Evolutionary conservation across 116 monocot genomes (phyloP).

Genomic region (Dioscorea cayenensis): DNA sequence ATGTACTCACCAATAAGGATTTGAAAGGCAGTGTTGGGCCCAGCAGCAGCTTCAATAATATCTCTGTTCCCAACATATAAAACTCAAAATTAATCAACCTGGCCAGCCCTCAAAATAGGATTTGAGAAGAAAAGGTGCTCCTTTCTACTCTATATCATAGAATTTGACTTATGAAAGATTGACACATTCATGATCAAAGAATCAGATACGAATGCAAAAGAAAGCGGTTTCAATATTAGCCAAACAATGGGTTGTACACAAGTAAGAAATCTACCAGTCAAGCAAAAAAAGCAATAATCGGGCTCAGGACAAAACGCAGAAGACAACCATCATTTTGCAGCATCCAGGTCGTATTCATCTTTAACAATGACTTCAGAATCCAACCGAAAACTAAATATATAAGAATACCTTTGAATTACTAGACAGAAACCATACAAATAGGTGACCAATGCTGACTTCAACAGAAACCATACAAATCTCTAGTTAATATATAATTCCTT

Average conservation of each 20-base stretch:
- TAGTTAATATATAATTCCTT: too few relatives aligned
- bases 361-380: too few relatives aligned
- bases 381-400: too few relatives aligned
- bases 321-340: too few relatives aligned
- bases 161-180: background rate
- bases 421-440: too few relatives aligned
- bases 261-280: too few relatives aligned
- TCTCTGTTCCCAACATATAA: slow-evolving; percentile 36
- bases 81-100: slow-evolving; percentile 14
- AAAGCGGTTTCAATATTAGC: background rate
- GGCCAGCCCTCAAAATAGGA: background rate
- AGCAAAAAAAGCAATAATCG: background rate
- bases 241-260: background rate
- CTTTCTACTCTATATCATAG: background rate
- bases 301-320: too few relatives aligned
- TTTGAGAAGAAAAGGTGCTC: background rate
- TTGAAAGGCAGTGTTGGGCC: slow-evolving; percentile 32
- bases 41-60: slow-evolving; percentile 66
- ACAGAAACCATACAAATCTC: too few relatives aligned
- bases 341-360: too few relatives aligned
- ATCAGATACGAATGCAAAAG: background rate
- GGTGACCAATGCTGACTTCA: too few relatives aligned
- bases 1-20: slow-evolving; percentile 47
- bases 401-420: too few relatives aligned
- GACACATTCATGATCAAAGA: background rate